phyloP scores from a whole-genome alignment of 371 early-diverging fungal genomes.

The Mucor sp. region DNA sequence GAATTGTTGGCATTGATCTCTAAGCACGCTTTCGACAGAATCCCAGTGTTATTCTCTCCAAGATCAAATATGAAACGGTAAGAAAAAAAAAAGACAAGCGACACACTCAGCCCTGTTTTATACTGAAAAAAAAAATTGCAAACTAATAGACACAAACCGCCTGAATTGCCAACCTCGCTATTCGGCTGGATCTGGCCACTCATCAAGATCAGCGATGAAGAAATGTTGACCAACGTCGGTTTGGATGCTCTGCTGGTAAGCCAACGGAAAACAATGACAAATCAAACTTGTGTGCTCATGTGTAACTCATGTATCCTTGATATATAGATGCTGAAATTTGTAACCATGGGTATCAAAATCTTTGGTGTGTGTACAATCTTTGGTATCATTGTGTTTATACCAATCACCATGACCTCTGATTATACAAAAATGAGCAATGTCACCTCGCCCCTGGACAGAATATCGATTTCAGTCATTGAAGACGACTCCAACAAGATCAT shows the following conservation, averaged over 20 bases:
- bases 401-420: constrained; percentile 33
- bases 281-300: not conserved
- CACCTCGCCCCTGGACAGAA: constrained; percentile 17
- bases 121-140: not conserved
- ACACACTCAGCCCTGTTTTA: not conserved
- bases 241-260: constrained; percentile 67
- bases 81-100: not conserved
- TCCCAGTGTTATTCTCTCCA: constrained; percentile 59
- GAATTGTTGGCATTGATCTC: not conserved
- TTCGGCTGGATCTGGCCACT: constrained; percentile 68
- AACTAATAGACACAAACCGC: constrained; percentile 53
- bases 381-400: constrained; percentile 39
- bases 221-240: constrained; percentile 61
- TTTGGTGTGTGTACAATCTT: constrained; percentile 42
- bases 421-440: constrained; percentile 8
- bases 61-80: constrained; percentile 60
- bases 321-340: constrained; percentile 45
- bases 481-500: constrained; percentile 39
- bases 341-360: constrained; percentile 48
- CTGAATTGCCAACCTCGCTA: constrained; percentile 50
- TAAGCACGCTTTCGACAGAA: constrained; percentile 14
- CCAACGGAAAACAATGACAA: not conserved
- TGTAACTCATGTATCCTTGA: not conserved
- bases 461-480: constrained; percentile 39
- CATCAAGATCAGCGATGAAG: constrained; percentile 49